Percentiles rank a stretch among this genome's conserved stretches.
Conservation (phyloP, 2,329 filamentous ascomycete genomes). For the Simplicillium sp. region DNA sequence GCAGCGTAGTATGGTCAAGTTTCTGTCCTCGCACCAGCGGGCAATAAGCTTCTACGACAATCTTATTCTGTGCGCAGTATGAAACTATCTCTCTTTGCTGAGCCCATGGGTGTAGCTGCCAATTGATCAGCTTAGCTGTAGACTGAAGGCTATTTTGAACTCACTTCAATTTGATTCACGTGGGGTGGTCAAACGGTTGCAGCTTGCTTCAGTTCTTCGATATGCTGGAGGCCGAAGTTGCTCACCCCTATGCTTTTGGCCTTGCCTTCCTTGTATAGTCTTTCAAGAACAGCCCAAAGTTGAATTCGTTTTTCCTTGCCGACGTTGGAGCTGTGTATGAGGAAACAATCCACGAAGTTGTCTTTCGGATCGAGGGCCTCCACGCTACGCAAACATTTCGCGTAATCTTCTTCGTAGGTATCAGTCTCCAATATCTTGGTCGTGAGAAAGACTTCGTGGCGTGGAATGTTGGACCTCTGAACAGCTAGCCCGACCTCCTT, state of each 20-base stretch:
- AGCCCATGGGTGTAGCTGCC: conserved; percentile 63
- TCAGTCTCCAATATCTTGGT: conserved; percentile 58
- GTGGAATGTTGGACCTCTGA: conserved; percentile 41
- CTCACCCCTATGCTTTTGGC: conserved; percentile 61
- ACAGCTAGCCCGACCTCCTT: conserved; percentile 55
- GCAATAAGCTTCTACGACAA: conserved; percentile 37
- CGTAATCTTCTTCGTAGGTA: conserved; percentile 46
- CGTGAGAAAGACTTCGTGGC: conserved; percentile 57
- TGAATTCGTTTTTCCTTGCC: conserved; percentile 48
- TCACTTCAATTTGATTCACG: conserved; percentile 65
- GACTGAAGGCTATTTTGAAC: conserved; percentile 8
- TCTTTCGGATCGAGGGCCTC: conserved; percentile 45
- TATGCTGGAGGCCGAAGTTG: conserved; percentile 59
- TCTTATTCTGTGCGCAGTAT: conserved; percentile 69
- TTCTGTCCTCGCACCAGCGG: conserved; percentile 23
- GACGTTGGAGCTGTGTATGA: conserved; percentile 56
- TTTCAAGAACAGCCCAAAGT: conserved; percentile 60
- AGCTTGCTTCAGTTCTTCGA: conserved; percentile 58
- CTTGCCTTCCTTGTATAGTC: conserved; percentile 47
- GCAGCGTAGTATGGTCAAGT: conserved; percentile 44
- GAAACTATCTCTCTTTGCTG: conserved; percentile 35
- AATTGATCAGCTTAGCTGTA: conserved; percentile 39
- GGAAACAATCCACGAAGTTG: conserved; percentile 62
- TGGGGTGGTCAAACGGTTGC: conserved; percentile 61
- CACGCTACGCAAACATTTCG: conserved; percentile 57